Evolutionary conservation across 441 rosid species (phyloP), one percentile per base, ranked within the genome.

Genomic region (Pelargonium citronellum): DNA sequence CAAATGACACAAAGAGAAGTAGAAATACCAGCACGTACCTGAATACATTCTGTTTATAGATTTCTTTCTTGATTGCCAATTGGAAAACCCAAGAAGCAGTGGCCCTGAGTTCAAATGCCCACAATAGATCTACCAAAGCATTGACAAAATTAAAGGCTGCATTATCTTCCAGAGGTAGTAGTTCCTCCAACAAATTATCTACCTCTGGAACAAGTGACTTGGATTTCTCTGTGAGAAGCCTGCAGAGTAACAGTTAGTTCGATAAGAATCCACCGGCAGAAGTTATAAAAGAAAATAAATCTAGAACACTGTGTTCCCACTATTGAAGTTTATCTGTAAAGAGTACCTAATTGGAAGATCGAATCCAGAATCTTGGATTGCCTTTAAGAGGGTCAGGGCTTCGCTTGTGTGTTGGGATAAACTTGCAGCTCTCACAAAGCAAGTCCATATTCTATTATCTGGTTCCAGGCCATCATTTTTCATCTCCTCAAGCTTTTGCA

Each of bases 371-470:
- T 86, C 87, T 67, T 63, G 83, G 67, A 91, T 86, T 58, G 96
- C 96, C 68, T 79, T 82, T 73, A 91, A 77, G 76, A 91, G 89
- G 64, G 72, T 30, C 74, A 87, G 78, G 69, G 91, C 94, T 75
- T 90, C 94, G 63, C 73, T 80, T 70, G 79, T 72, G 57, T 70
- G 72, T 72, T 81, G 79, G 43, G 84, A 79, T 73, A 91, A 79
- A 82, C 99, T 94, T 62, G 97, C 96, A 67, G 94, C 96, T 79
- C 96, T 87, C 51, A 90, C 76, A 79, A 94, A 94, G 87, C 95
- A 90, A 62, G 99, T 91, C 99, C 99, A 91, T 82, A 91, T 85
- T 79, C 91, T 86, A 79, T 90, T 94, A 82, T 94, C 97, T 67
- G 92, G 87, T 77, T 88, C 90, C 69, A 90, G 53, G 13, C 94